Percentiles rank a stretch among this genome's conserved stretches.
phyloP scores from a whole-genome alignment of 2,329 filamentous ascomycete genomes.

The Paecilomyces dactylethromorphus region DNA sequence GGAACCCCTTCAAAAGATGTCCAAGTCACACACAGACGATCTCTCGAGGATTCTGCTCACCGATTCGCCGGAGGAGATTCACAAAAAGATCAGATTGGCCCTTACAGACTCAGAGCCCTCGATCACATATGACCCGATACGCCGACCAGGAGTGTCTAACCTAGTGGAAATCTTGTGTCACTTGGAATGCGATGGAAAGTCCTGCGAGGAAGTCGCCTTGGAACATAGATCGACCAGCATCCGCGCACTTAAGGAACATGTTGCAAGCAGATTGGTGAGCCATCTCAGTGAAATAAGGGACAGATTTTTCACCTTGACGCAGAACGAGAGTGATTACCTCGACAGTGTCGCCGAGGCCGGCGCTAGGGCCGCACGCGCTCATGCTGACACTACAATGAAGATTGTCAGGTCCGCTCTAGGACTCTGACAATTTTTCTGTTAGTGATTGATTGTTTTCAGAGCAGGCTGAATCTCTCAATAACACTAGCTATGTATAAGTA shows the following conservation, averaged over 20 bases:
- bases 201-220: slow-evolving; percentile 40
- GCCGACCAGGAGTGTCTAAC: slow-evolving; percentile 79
- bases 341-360: slow-evolving; percentile 25
- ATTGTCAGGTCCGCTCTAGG: slow-evolving; percentile 24
- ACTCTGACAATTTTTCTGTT: slow-evolving; percentile 12
- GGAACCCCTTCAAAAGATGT: slow-evolving; percentile 80
- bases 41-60: slow-evolving; percentile 78
- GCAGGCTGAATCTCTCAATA: not conserved
- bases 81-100: slow-evolving; percentile 63
- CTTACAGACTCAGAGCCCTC: slow-evolving; percentile 65
- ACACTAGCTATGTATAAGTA: not conserved
- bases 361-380: slow-evolving; percentile 21
- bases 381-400: slow-evolving; percentile 25
- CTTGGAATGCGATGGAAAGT: slow-evolving; percentile 54
- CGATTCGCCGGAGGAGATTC: slow-evolving; percentile 59
- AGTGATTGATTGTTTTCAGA: not conserved
- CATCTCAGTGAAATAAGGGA: slow-evolving; percentile 28
- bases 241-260: slow-evolving; percentile 56
- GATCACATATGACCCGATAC: slow-evolving; percentile 65
- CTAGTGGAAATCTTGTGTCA: slow-evolving; percentile 73
- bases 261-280: slow-evolving; percentile 42
- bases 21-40: slow-evolving; percentile 70
- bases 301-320: slow-evolving; percentile 23
- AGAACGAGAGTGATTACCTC: slow-evolving; percentile 18
- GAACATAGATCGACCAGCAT: slow-evolving; percentile 44